These are phyloP conservation scores for Rhododendron kiyosumense DNA, from an alignment of 148 eudicot species.

Conservation along the genomic window DNA sequence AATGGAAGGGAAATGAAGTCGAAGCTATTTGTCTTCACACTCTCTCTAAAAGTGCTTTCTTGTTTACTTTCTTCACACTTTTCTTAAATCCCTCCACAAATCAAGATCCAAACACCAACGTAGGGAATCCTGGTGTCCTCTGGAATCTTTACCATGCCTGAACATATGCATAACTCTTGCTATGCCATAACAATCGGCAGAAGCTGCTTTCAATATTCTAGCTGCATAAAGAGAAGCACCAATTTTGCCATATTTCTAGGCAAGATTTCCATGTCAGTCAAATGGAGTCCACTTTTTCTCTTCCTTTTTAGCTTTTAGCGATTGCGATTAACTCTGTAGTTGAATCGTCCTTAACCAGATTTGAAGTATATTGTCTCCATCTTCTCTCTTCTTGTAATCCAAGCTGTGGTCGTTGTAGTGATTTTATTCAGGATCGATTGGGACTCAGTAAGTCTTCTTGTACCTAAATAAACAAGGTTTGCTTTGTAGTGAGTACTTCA, in stretches of 20 bases:
- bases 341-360: constrained; percentile 8
- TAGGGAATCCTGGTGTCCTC: neutral
- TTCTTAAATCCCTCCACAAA: neutral
- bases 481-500: neutral
- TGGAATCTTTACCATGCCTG: neutral
- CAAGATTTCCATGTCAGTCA: neutral
- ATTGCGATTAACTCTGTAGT: neutral
- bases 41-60: neutral
- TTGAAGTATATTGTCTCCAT: constrained; percentile 11
- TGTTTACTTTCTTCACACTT: neutral
- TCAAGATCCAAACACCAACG: neutral
- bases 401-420: constrained; percentile 6
- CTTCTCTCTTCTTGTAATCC: constrained; percentile 15
- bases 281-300: neutral
- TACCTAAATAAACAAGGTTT: neutral
- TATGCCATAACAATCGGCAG: neutral
- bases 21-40: neutral
- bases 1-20: neutral
- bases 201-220: neutral
- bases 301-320: neutral
- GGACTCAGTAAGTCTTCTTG: constrained; percentile 11
- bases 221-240: neutral
- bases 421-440: constrained; percentile 24
- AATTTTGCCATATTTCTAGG: neutral
- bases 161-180: neutral